Percentiles rank a stretch among this genome's conserved stretches.
Conservation (phyloP, 2,329 filamentous ascomycete genomes). For the Fusarium heterosporum region DNA sequence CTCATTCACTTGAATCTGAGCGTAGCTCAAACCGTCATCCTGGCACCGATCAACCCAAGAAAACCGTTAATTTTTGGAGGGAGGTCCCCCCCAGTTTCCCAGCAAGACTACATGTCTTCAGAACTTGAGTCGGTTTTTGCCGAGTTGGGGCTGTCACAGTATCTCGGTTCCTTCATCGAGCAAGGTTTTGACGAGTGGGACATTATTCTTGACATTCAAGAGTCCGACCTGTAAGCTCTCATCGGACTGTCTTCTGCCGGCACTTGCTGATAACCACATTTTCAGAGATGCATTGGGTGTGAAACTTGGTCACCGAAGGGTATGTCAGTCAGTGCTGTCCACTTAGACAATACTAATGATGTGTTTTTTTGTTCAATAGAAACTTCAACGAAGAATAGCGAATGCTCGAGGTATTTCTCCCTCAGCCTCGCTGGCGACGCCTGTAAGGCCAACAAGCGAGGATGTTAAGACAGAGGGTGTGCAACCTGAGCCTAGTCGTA, state of each 20-base stretch:
- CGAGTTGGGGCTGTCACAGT: slow-evolving; percentile 83
- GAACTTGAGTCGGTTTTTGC: slow-evolving; percentile 74
- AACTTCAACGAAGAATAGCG: slow-evolving; percentile 85
- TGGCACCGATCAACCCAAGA: slow-evolving; percentile 36
- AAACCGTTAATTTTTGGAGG: slow-evolving; percentile 9
- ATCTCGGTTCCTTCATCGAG: slow-evolving; percentile 76
- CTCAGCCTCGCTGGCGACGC: slow-evolving; percentile 63
- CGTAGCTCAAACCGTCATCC: slow-evolving; percentile 23
- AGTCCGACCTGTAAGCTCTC: slow-evolving; percentile 78
- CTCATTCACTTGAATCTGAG: slow-evolving; percentile 7
- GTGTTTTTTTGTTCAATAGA: slow-evolving; percentile 64
- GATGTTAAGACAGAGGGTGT: slow-evolving; percentile 66
- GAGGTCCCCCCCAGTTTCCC: slow-evolving; percentile 29
- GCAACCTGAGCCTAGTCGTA: slow-evolving; percentile 61
- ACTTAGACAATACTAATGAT: slow-evolving; percentile 12
- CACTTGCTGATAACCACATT: slow-evolving; percentile 35
- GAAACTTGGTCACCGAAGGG: slow-evolving; percentile 83
- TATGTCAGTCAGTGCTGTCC: slow-evolving; percentile 57
- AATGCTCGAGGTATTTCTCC: slow-evolving; percentile 74
- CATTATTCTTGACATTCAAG: slow-evolving; percentile 84
- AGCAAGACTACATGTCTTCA: slow-evolving; percentile 59
- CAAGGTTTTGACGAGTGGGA: slow-evolving; percentile 90
- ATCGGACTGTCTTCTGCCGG: not conserved
- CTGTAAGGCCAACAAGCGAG: slow-evolving; percentile 64
- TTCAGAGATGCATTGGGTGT: slow-evolving; percentile 77